Conservation (phyloP, 257 asterid genomes). For the Petunia secreta region DNA sequence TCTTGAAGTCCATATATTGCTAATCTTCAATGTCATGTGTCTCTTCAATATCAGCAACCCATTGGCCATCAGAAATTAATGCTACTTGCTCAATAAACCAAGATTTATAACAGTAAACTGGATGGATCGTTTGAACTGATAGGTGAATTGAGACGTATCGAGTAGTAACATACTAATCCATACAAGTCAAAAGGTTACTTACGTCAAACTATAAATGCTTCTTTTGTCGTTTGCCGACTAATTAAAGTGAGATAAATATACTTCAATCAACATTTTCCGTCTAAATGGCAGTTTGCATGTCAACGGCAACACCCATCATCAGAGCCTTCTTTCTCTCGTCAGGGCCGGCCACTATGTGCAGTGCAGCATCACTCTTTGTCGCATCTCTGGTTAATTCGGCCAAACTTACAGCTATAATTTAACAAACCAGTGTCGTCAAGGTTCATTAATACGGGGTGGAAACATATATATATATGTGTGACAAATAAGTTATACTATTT, state of each 20-base stretch:
- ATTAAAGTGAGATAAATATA: no score
- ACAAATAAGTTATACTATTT: no score
- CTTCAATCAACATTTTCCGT: not conserved
- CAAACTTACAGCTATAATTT: no score
- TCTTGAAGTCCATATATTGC: not conserved
- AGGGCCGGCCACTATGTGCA: no score
- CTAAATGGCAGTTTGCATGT: not conserved
- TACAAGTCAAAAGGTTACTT: not conserved
- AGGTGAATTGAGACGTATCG: not conserved
- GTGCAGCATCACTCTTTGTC: no score
- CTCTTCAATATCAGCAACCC: not conserved
- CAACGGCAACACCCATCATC: not conserved
- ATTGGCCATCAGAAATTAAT: no score
- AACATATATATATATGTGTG: no score
- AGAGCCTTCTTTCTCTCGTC: not conserved
- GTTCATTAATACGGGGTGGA: no score
- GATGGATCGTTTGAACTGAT: not conserved
- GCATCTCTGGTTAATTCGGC: not conserved
- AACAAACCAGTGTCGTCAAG: no score
- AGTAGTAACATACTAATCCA: not conserved
- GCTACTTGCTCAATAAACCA: not conserved
- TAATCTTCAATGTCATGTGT: not conserved
- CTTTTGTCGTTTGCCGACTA: not conserved
- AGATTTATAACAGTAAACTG: not conserved
- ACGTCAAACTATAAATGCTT: not conserved